Percentiles rank a stretch among this genome's conserved stretches.
These are phyloP conservation scores for Globisporangium camurandrum DNA, from an alignment of 352 stramenopile genomes.

Conservation along the genomic window DNA sequence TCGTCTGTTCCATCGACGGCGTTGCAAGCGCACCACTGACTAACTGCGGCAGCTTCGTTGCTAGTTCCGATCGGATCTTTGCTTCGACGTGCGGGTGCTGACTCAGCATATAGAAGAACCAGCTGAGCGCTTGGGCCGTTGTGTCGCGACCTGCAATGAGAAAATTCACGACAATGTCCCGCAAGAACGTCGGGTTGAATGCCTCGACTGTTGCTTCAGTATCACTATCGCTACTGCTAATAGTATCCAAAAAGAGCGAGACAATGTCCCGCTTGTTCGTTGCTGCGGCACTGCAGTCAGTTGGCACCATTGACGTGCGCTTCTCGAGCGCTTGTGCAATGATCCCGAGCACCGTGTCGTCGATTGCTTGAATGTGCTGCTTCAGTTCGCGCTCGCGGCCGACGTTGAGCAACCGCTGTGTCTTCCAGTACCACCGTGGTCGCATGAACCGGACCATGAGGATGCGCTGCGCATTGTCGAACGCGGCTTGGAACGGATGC, in stretches of 20 bases:
- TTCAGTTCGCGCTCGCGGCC: constrained; percentile 12
- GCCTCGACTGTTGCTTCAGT: not conserved
- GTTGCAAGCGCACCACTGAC: not conserved
- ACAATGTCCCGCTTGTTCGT: not conserved
- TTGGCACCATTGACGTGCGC: too few relatives aligned
- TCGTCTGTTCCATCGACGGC: not conserved
- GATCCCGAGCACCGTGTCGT: constrained; percentile 7
- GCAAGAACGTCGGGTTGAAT: constrained; percentile 10
- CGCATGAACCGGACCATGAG: constrained; percentile 20
- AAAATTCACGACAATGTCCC: constrained; percentile 55
- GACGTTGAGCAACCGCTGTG: constrained; percentile 27
- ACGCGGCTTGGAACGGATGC: constrained; percentile 33
- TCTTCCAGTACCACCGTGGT: constrained; percentile 29
- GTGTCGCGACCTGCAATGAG: constrained; percentile 60
- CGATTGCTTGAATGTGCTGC: constrained; percentile 5
- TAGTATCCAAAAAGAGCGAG: not conserved
- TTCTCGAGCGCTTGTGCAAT: constrained; percentile 10
- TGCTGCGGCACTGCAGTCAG: too few relatives aligned
- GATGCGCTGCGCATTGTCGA: constrained; percentile 23
- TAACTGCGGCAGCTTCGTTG: not conserved
- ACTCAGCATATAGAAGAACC: constrained; percentile 44
- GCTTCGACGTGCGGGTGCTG: constrained; percentile 28
- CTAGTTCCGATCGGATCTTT: constrained; percentile 23
- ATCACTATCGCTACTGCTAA: not conserved
- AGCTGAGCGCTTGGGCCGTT: constrained; percentile 39